These are phyloP conservation scores for Talaromyces islandicus DNA, from an alignment of 2,329 filamentous ascomycete species.

Conservation along the genomic window DNA sequence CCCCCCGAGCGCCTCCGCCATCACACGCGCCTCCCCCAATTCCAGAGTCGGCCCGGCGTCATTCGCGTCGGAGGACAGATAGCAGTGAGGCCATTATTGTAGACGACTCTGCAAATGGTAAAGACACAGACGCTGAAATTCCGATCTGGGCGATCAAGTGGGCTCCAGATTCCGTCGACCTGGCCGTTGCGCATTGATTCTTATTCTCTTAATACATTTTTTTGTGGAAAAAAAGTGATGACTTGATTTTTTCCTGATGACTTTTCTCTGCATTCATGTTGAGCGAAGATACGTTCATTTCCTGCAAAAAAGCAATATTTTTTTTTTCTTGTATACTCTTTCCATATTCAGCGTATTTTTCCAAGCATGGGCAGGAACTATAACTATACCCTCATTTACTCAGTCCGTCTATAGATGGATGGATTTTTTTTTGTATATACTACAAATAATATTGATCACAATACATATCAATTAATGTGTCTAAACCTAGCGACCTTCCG, in stretches of 20 bases:
- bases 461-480: neutral
- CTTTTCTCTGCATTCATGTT: neutral
- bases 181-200: constrained; percentile 31
- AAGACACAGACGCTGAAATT: constrained; percentile 48
- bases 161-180: constrained; percentile 35
- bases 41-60: constrained; percentile 24
- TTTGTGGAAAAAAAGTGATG: neutral
- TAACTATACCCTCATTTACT: neutral
- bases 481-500: too few relatives aligned
- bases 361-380: neutral
- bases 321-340: neutral
- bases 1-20: constrained; percentile 28
- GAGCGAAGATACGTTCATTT: neutral
- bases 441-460: neutral
- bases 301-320: neutral
- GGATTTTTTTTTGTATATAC: neutral
- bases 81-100: constrained; percentile 43
- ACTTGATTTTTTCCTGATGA: neutral
- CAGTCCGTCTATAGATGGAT: neutral
- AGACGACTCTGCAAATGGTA: constrained; percentile 40
- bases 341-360: neutral
- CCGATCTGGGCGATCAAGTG: constrained; percentile 36
- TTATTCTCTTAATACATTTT: too few relatives aligned
- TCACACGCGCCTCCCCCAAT: constrained; percentile 26
- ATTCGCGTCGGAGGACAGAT: constrained; percentile 36